Conservation (phyloP, 2,329 filamentous ascomycete genomes). For the Hymenoscyphus repandus region DNA sequence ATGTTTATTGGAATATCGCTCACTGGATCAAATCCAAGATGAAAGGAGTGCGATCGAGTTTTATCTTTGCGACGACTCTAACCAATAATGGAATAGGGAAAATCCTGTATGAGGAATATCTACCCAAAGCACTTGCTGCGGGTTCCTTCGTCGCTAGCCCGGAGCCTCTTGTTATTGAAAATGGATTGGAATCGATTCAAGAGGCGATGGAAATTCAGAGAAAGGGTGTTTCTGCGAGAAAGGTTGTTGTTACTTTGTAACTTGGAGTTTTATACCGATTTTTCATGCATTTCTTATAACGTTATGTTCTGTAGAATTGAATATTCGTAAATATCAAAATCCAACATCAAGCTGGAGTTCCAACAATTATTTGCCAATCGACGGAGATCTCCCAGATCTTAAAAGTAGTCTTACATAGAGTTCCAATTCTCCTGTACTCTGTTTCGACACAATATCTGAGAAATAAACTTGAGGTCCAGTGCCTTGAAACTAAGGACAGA, state of each 20-base stretch:
- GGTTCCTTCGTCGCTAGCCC: slow-evolving; percentile 34
- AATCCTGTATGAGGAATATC: slow-evolving; percentile 34
- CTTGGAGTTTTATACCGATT: neutral
- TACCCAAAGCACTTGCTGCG: slow-evolving; percentile 34
- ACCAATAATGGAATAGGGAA: slow-evolving; percentile 13
- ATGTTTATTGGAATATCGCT: neutral
- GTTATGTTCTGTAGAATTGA: too few relatives aligned
- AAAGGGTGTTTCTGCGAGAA: slow-evolving; percentile 10
- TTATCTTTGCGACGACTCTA: slow-evolving; percentile 6
- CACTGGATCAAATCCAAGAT: slow-evolving; percentile 2
- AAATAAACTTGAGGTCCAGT: too few relatives aligned
- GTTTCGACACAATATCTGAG: too few relatives aligned
- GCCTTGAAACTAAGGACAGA: too few relatives aligned
- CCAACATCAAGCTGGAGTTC: too few relatives aligned
- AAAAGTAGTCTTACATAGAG: too few relatives aligned
- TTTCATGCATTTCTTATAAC: too few relatives aligned
- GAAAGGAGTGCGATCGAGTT: slow-evolving; percentile 3
- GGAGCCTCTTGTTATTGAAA: slow-evolving; percentile 34
- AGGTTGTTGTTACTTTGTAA: slow-evolving; percentile 3
- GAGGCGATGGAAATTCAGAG: slow-evolving; percentile 31
- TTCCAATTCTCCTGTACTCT: too few relatives aligned
- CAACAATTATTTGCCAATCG: too few relatives aligned
- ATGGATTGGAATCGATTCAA: slow-evolving; percentile 38
- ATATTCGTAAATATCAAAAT: too few relatives aligned
- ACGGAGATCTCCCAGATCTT: too few relatives aligned